Conservation (phyloP, 306 rosid species). For the Oemleria cerasiformis region DNA sequence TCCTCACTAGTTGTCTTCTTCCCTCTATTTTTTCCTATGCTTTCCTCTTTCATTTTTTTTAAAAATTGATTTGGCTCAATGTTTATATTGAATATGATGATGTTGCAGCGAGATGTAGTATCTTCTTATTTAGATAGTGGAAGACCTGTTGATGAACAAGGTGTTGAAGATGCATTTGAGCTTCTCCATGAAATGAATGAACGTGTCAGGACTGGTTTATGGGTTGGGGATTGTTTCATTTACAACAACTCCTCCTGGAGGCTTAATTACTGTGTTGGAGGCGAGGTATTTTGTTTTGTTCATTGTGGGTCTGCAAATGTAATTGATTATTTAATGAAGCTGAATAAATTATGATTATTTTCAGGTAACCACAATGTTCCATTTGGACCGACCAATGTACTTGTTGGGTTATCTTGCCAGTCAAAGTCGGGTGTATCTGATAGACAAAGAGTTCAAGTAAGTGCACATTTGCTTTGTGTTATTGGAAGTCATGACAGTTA, state of each 20-base stretch:
- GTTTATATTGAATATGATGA: slow-evolving; percentile 16
- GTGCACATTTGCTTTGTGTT: slow-evolving; percentile 30
- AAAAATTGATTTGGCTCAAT: slow-evolving; percentile 15
- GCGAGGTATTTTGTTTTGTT: slow-evolving; percentile 47
- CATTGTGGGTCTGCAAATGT: too few relatives aligned
- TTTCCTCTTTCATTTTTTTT: not conserved
- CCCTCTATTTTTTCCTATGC: not conserved
- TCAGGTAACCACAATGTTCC: slow-evolving; percentile 84
- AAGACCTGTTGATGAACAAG: slow-evolving; percentile 83
- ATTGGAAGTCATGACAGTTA: slow-evolving; percentile 17
- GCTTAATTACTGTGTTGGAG: slow-evolving; percentile 98
- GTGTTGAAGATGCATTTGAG: slow-evolving; percentile 97
- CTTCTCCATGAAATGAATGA: slow-evolving; percentile 94
- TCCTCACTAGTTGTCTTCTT: slow-evolving; percentile 19
- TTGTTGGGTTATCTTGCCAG: slow-evolving; percentile 96
- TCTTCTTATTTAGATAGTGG: slow-evolving; percentile 87
- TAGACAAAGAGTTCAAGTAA: slow-evolving; percentile 99
- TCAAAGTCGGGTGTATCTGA: slow-evolving; percentile 91
- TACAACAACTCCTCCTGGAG: slow-evolving; percentile 97
- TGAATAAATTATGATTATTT: too few relatives aligned
- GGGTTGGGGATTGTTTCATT: slow-evolving; percentile 99
- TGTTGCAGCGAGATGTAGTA: slow-evolving; percentile 88
- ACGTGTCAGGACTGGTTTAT: slow-evolving; percentile 92
- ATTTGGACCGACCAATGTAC: slow-evolving; percentile 99
- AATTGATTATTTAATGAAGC: too few relatives aligned